Evolutionary conservation across 176 grass and related monocot genomes (phyloP).

Genomic region (Pontederia paniculata): DNA sequence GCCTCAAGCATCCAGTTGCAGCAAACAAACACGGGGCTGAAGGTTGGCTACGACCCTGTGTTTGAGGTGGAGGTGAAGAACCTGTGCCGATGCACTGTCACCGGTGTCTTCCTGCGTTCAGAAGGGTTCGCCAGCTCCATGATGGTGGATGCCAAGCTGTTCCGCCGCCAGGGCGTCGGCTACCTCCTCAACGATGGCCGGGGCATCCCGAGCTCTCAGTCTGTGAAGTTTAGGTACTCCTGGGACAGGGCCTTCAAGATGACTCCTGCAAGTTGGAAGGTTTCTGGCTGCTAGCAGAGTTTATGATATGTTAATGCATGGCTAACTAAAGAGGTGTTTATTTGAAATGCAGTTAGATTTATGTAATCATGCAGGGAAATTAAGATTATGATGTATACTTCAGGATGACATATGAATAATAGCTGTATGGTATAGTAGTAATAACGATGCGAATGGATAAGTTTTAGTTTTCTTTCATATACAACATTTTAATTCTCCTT

Average conservation of each 20-base stretch:
- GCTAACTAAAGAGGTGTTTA: too few species aligned
- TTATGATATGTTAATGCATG: too few species aligned
- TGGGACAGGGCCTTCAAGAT: slow-evolving; percentile 72
- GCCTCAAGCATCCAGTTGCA: slow-evolving; percentile 40
- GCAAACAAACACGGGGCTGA: slow-evolving; percentile 37
- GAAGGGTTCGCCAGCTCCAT: slow-evolving; percentile 62
- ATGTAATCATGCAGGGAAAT: too few species aligned
- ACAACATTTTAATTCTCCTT: too few species aligned
- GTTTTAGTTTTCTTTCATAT: too few species aligned
- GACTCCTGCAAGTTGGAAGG: slow-evolving; percentile 26
- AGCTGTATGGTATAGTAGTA: too few species aligned
- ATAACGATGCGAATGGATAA: too few species aligned
- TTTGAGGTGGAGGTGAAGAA: slow-evolving; percentile 63
- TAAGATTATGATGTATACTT: too few species aligned
- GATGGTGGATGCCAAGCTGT: slow-evolving; percentile 41
- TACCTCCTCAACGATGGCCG: slow-evolving; percentile 48
- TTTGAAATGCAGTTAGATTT: too few species aligned
- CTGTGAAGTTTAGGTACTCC: slow-evolving; percentile 44
- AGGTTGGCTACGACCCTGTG: slow-evolving; percentile 32
- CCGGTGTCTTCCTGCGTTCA: slow-evolving; percentile 27
- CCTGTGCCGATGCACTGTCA: slow-evolving; percentile 36
- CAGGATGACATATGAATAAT: too few species aligned
- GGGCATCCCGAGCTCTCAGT: slow-evolving; percentile 13
- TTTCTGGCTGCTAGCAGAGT: not conserved
- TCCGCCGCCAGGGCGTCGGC: slow-evolving; percentile 27